Evolutionary conservation across 352 stramenopile genomes (phyloP).

Genomic region (Pythium guiyangense): DNA sequence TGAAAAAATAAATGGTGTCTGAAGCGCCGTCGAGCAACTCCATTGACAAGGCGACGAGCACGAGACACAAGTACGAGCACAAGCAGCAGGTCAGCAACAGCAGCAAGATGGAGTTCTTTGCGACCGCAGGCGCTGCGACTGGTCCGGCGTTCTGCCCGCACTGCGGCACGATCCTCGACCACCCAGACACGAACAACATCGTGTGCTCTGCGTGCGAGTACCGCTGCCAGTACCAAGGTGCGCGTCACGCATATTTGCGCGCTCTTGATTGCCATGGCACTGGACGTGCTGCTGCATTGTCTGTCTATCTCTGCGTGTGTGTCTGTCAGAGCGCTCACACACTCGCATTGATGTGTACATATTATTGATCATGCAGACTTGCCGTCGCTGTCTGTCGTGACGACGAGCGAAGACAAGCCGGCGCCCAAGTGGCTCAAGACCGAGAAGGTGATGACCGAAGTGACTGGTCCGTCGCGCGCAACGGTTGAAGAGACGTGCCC

Average conservation of each 20-base stretch:
- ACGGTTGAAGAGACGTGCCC: constrained; percentile 98
- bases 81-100: constrained; percentile 16
- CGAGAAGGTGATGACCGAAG: constrained; percentile 68
- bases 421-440: constrained; percentile 78
- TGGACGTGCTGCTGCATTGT: neutral
- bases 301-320: neutral
- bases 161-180: constrained; percentile 86
- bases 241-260: neutral
- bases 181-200: constrained; percentile 85
- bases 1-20: neutral
- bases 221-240: constrained; percentile 82
- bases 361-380: too few species aligned
- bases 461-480: constrained; percentile 85
- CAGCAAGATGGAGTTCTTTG: constrained; percentile 66
- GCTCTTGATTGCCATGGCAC: neutral
- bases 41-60: neutral
- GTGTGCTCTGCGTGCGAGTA: constrained; percentile 84
- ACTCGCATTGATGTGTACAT: constrained; percentile 2
- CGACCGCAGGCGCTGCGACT: constrained; percentile 43
- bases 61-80: constrained; percentile 5
- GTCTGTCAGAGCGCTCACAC: neutral
- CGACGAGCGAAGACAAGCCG: constrained; percentile 70
- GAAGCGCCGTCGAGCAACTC: neutral
- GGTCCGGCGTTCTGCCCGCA: constrained; percentile 85
- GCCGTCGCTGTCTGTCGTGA: constrained; percentile 73